Conservation (phyloP, 2,329 filamentous ascomycete genomes). For the Coleophoma cylindrospora region DNA sequence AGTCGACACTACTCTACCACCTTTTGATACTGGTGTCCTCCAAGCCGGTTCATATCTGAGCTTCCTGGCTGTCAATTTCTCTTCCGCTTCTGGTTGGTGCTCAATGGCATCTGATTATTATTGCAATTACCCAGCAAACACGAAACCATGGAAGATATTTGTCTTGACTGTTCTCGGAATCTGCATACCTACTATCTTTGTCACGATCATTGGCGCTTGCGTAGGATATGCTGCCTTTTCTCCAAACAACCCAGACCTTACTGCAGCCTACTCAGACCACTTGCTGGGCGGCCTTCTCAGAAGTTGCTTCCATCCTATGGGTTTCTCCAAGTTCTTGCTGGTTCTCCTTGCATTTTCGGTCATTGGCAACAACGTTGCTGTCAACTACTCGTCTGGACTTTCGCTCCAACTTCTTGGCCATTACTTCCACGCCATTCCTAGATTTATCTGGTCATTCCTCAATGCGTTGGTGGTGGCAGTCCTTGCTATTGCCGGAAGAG, state of each 20-base stretch:
- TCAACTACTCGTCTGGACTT: slow-evolving; percentile 25
- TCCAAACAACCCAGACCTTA: slow-evolving; percentile 32
- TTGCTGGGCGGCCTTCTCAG: slow-evolving; percentile 42
- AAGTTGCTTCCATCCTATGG: slow-evolving; percentile 36
- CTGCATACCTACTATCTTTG: slow-evolving; percentile 28
- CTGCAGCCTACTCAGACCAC: slow-evolving; percentile 32
- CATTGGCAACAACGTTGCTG: slow-evolving; percentile 24
- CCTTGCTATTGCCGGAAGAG: slow-evolving; percentile 21
- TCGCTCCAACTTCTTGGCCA: slow-evolving; percentile 24
- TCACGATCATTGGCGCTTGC: slow-evolving; percentile 37
- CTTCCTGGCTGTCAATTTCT: slow-evolving; percentile 23
- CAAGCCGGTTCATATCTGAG: slow-evolving; percentile 26
- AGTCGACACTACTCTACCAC: slow-evolving; percentile 31
- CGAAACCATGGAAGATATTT: slow-evolving; percentile 25
- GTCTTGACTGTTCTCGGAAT: slow-evolving; percentile 21
- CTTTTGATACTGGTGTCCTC: slow-evolving; percentile 25
- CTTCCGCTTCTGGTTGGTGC: slow-evolving; percentile 22
- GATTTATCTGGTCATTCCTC: slow-evolving; percentile 25
- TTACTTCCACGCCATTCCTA: slow-evolving; percentile 27
- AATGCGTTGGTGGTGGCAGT: slow-evolving; percentile 22
- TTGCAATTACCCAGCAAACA: slow-evolving; percentile 26
- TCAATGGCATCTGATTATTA: slow-evolving; percentile 26
- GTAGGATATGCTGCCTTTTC: slow-evolving; percentile 32
- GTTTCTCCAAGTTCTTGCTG: slow-evolving; percentile 42
- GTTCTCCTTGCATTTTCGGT: slow-evolving; percentile 25